phyloP scores from a whole-genome alignment of 2,329 filamentous ascomycete species.

The Fusarium ramigenum region DNA sequence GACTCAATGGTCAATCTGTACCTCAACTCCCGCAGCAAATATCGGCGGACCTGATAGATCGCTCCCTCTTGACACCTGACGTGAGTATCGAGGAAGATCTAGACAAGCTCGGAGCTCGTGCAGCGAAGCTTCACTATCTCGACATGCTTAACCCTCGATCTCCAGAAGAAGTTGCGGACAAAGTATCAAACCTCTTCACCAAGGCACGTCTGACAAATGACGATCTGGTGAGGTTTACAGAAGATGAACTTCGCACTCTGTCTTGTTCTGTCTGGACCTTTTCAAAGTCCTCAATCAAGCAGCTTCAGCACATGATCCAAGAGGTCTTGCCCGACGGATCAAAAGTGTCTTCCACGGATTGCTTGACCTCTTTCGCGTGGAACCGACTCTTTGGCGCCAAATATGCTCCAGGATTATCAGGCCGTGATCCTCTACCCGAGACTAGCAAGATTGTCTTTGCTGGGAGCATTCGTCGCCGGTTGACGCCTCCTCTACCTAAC shows the following conservation, averaged over 20 bases:
- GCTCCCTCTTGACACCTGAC: neutral
- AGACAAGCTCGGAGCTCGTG: neutral
- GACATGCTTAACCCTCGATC: constrained; percentile 2
- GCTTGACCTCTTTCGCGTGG: constrained; percentile 7
- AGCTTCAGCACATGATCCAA: neutral
- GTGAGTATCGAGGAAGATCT: constrained; percentile 1
- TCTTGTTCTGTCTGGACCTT: constrained; percentile 7
- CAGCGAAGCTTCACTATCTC: neutral
- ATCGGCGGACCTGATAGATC: neutral
- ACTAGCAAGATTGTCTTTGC: constrained; percentile 3
- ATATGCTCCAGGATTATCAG: neutral
- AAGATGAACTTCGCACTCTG: neutral
- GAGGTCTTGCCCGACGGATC: neutral
- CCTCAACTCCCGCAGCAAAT: neutral
- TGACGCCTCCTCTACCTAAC: neutral
- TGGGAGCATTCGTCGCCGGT: constrained; percentile 2
- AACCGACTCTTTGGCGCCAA: neutral
- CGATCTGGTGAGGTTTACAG: neutral
- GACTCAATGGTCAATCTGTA: neutral
- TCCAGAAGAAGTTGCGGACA: neutral
- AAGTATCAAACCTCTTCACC: neutral
- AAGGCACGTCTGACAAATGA: constrained; percentile 1
- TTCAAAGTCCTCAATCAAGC: neutral
- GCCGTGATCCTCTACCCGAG: neutral
- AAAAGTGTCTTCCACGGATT: constrained; percentile 1